Conservation (phyloP, 1,284 basidiomycete species). For the Irpex lacteus region DNA sequence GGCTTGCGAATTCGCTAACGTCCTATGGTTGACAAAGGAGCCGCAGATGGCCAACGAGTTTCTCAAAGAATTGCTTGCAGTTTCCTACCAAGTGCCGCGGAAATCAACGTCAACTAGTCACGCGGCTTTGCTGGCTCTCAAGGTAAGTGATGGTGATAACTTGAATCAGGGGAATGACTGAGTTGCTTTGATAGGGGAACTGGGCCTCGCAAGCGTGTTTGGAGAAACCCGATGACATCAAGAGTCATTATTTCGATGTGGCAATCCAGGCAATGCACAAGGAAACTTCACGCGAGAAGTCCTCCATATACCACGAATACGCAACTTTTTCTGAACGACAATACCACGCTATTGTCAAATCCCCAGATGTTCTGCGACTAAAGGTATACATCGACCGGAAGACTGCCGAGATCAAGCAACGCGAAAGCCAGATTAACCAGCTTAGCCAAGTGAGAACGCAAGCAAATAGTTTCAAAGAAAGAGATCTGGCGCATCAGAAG, state of each 20-base stretch:
- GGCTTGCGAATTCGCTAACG: constrained; percentile 83
- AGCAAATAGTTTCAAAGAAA: constrained; percentile 15
- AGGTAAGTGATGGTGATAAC: neutral
- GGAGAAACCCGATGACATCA: constrained; percentile 79
- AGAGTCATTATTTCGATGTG: constrained; percentile 64
- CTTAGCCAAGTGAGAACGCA: constrained; percentile 5
- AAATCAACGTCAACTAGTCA: neutral
- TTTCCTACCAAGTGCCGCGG: constrained; percentile 4
- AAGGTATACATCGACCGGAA: constrained; percentile 77
- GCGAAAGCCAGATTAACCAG: constrained; percentile 25
- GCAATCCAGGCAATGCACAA: constrained; percentile 39
- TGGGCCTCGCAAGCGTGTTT: constrained; percentile 89
- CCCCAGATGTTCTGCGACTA: constrained; percentile 71
- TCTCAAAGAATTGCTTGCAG: constrained; percentile 49
- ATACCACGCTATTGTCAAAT: constrained; percentile 67
- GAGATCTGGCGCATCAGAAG: constrained; percentile 28
- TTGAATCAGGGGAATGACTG: neutral
- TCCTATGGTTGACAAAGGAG: constrained; percentile 88
- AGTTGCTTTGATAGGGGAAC: constrained; percentile 59
- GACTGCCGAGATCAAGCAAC: constrained; percentile 54
- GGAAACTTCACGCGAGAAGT: constrained; percentile 1
- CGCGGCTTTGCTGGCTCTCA: neutral
- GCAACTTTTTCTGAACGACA: constrained; percentile 90
- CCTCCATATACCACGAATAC: constrained; percentile 75
- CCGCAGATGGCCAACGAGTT: constrained; percentile 82